Evolutionary conservation across 176 grass and related monocot genomes (phyloP), one percentile per base, ranked within the genome.

Genomic region (Avena eriantha): DNA sequence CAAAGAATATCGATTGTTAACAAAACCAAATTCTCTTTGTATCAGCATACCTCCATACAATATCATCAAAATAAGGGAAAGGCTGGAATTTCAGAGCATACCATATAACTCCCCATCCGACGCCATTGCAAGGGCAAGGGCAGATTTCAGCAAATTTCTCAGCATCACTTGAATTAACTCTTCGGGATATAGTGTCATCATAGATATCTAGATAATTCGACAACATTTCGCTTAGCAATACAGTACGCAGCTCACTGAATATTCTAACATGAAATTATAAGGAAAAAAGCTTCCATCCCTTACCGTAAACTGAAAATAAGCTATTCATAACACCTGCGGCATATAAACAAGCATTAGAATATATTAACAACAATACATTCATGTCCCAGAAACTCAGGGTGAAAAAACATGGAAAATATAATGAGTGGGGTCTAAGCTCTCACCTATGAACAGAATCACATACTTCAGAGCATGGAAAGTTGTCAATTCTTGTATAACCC

Each of bases 61-160:
- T 51, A 83, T 41, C 47, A 85, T 18, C 34, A 33, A 10, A 86
- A 47, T 46, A 82, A 76, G 6, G 16, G 21, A 45, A 45, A 50
- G 14, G 58, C 18, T 79, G 46, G 88, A 81, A 69, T 80, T 60
- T 0, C 17, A 55, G 59, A 73, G 77, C 92, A 73, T 64, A 99
- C 97, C 97, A 99, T 90, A 99, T 96, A 35, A 96, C 87, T 36
- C 94, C 97, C 94, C 97, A 96, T 58, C 58, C 97, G 87, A 84
- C 68, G 81, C 97, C 97, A 83, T 84, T 96, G 87, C 94, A 99
- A 69, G 94, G 94, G 57, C 97, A 99, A 70, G 97, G 94, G 83
- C 97, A 99, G 43, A 99, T 96, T 86, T 99, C 94, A 83, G 97
- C 97, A 78, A 99, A 96, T 77, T 99, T 99, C 90, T 99, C 97